Percentiles rank a stretch among this genome's conserved stretches.
These are phyloP conservation scores for Flaveria trinervia DNA, from an alignment of 129 eudicot genomes.

Conservation along the genomic window DNA sequence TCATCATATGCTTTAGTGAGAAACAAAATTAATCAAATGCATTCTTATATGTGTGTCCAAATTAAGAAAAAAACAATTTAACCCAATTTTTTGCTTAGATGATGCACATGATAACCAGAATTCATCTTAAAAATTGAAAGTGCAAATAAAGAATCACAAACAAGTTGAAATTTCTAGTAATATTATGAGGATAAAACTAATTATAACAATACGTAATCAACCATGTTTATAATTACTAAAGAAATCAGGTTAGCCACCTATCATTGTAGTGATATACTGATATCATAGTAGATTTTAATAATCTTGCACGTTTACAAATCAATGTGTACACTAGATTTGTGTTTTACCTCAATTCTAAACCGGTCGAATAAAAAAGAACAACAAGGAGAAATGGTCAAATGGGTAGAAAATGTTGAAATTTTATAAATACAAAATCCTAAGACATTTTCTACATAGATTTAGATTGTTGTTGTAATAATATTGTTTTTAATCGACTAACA, in stretches of 20 bases:
- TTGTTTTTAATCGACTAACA: not conserved
- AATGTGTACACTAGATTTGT: not conserved
- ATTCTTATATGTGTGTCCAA: conserved; percentile 11
- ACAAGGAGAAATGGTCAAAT: conserved; percentile 1
- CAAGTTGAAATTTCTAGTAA: not conserved
- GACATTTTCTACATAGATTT: not conserved
- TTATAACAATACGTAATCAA: not conserved
- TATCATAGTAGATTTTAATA: conserved; percentile 1
- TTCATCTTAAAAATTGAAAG: not conserved
- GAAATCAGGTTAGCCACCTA: not conserved
- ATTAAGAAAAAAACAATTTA: conserved; percentile 3
- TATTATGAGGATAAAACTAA: not conserved
- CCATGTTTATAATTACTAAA: not conserved
- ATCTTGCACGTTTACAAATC: not conserved
- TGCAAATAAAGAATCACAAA: conserved; percentile 7
- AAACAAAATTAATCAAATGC: not conserved
- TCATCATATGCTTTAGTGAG: conserved; percentile 22
- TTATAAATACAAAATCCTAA: not conserved
- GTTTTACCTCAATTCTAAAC: not conserved
- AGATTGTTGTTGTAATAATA: not conserved
- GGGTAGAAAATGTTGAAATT: not conserved
- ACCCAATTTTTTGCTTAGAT: not conserved
- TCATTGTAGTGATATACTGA: not conserved
- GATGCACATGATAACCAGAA: not conserved
- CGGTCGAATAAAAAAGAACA: not conserved